These are phyloP conservation scores for Chaetomium fimeti DNA, from an alignment of 495 filamentous ascomycete species.

Conservation along the genomic window DNA sequence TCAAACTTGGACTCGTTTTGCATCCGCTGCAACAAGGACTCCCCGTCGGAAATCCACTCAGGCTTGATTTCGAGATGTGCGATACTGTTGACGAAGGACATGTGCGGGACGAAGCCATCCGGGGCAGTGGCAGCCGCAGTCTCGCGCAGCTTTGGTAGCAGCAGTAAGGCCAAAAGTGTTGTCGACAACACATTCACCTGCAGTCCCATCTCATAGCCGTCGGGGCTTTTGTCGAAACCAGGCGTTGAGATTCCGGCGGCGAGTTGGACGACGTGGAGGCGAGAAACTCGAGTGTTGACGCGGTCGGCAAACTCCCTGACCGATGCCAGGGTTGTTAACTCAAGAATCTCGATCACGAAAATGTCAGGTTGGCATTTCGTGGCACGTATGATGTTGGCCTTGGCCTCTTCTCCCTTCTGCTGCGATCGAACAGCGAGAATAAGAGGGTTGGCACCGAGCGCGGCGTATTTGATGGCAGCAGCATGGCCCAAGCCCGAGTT, in stretches of 20 bases:
- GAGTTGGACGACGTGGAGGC: constrained; percentile 44
- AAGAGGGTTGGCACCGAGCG: constrained; percentile 38
- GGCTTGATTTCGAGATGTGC: too few relatives aligned
- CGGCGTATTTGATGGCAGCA: constrained; percentile 46
- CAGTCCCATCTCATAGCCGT: constrained; percentile 56
- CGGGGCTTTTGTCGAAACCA: too few relatives aligned
- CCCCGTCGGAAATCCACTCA: too few relatives aligned
- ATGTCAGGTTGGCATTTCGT: constrained; percentile 30
- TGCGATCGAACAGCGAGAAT: constrained; percentile 46
- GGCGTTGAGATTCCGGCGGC: constrained; percentile 43
- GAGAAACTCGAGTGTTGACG: too few relatives aligned
- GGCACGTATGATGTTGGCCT: constrained; percentile 40
- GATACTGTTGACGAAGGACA: too few relatives aligned
- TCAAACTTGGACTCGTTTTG: too few relatives aligned
- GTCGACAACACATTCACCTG: constrained; percentile 63
- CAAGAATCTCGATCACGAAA: too few relatives aligned
- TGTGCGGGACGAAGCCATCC: too few relatives aligned
- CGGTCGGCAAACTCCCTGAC: too few relatives aligned
- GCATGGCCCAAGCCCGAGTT: constrained; percentile 51
- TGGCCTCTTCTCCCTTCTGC: constrained; percentile 1
- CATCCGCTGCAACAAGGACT: too few relatives aligned
- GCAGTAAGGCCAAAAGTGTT: constrained; percentile 52
- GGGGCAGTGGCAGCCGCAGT: too few relatives aligned
- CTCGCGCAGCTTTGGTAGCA: constrained; percentile 38
- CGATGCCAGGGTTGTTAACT: too few relatives aligned